A percentile compares a stretch with the other conserved stretches of the same genome.
Conservation (phyloP, 2,329 filamentous ascomycete species). For the Aureobasidium zeae region DNA sequence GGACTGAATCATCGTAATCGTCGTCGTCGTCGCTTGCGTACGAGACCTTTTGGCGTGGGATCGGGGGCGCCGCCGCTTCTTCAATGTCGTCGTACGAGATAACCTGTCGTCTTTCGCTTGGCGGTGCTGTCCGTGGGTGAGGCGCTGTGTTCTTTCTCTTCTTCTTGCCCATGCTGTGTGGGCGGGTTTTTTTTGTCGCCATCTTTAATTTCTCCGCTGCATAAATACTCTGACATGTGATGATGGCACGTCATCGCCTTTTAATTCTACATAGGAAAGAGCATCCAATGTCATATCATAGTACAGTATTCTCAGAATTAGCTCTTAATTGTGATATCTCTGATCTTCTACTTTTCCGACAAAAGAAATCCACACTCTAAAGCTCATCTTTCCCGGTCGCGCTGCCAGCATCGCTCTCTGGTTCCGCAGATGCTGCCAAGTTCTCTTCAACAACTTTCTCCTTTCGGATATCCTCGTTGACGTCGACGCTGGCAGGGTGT, state of each 20-base stretch:
- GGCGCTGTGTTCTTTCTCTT: conserved; percentile 33
- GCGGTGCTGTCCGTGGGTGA: conserved; percentile 24
- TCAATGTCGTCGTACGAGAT: conserved; percentile 18
- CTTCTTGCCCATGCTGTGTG: conserved; percentile 16
- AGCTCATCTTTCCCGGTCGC: conserved; percentile 19
- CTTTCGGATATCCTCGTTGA: conserved; percentile 35
- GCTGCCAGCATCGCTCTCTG: conserved; percentile 18
- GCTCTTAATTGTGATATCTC: no score
- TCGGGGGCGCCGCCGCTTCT: conserved; percentile 11
- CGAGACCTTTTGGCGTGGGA: conserved; percentile 16
- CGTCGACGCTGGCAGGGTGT: conserved; percentile 33
- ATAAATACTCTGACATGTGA: no score
- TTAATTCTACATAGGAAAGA: no score
- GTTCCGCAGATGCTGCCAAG: conserved; percentile 17
- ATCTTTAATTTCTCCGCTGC: no score
- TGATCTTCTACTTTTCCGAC: background rate
- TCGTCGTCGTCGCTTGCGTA: conserved; percentile 13
- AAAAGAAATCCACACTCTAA: conserved; percentile 10
- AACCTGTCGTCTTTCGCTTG: conserved; percentile 8
- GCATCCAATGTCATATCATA: no score
- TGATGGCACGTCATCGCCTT: no score
- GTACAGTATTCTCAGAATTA: no score
- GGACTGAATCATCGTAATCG: background rate
- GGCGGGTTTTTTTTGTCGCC: no score
- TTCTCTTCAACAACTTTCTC: conserved; percentile 34